These are phyloP conservation scores for Solanum tacnaense DNA, from an alignment of 257 asterid species.

Conservation along the genomic window DNA sequence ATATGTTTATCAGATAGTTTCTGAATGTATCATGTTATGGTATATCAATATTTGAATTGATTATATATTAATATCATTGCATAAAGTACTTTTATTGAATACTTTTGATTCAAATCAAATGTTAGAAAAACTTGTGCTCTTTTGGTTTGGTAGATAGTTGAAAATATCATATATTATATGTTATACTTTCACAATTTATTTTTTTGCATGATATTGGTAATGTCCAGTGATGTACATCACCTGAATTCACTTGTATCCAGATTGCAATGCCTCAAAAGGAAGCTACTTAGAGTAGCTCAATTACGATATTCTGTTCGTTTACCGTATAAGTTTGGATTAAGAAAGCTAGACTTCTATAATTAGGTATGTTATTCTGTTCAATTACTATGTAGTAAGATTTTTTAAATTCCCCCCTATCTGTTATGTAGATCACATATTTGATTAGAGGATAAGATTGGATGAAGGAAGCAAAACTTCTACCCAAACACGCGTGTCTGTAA, in stretches of 20 bases:
- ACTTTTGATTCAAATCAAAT: too few relatives aligned
- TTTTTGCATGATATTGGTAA: too few relatives aligned
- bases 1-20: too few relatives aligned
- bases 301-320: background rate
- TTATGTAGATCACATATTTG: background rate
- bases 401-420: background rate
- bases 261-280: constrained; percentile 89
- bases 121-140: too few relatives aligned
- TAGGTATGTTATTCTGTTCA: background rate
- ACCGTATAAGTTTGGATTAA: background rate
- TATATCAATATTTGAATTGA: too few relatives aligned
- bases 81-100: too few relatives aligned
- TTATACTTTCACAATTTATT: too few relatives aligned
- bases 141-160: too few relatives aligned
- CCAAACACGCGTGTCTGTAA: too few relatives aligned
- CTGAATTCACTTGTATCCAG: constrained; percentile 21
- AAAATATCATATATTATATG: too few relatives aligned
- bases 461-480: background rate
- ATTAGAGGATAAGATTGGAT: background rate
- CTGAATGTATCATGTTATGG: too few relatives aligned
- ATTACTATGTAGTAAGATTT: background rate
- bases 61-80: too few relatives aligned
- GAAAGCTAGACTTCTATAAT: background rate
- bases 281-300: constrained; percentile 28
- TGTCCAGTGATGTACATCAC: constrained; percentile 18